Percentiles rank a stretch among this genome's conserved stretches.
Conservation (phyloP, 116 monocot species). For the Zostera marina region DNA sequence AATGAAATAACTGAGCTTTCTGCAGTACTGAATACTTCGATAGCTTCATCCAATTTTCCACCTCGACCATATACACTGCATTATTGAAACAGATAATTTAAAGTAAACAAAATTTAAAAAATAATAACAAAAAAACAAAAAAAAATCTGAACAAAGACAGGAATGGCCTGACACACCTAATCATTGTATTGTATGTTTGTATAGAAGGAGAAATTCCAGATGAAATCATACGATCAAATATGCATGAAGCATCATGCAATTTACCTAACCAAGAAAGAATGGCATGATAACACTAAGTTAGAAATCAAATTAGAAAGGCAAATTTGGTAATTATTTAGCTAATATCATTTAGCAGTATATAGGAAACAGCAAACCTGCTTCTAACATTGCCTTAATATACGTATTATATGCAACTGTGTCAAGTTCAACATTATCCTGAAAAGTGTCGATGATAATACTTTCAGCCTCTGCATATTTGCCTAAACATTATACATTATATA, state of each 20-base stretch:
- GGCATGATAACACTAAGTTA: not conserved
- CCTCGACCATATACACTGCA: constrained; percentile 90
- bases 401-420: constrained; percentile 95
- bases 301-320: not conserved
- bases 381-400: constrained; percentile 83
- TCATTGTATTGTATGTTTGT: constrained; percentile 92
- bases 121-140: not conserved
- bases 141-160: not conserved
- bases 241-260: constrained; percentile 42
- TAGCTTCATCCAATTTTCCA: constrained; percentile 79
- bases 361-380: constrained; percentile 38
- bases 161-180: constrained; percentile 33
- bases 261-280: constrained; percentile 42
- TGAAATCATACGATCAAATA: constrained; percentile 75
- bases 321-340: not conserved
- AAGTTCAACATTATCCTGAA: constrained; percentile 31
- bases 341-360: not conserved
- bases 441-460: constrained; percentile 44
- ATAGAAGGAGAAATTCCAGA: constrained; percentile 54
- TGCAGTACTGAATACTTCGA: constrained; percentile 66
- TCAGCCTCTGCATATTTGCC: constrained; percentile 68
- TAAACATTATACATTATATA: constrained; percentile 5
- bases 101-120: not conserved
- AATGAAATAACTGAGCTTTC: constrained; percentile 29
- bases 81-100: not conserved